These are phyloP conservation scores for Vanilla planifolia DNA, from an alignment of 106 monocot genomes.

Conservation along the genomic window DNA sequence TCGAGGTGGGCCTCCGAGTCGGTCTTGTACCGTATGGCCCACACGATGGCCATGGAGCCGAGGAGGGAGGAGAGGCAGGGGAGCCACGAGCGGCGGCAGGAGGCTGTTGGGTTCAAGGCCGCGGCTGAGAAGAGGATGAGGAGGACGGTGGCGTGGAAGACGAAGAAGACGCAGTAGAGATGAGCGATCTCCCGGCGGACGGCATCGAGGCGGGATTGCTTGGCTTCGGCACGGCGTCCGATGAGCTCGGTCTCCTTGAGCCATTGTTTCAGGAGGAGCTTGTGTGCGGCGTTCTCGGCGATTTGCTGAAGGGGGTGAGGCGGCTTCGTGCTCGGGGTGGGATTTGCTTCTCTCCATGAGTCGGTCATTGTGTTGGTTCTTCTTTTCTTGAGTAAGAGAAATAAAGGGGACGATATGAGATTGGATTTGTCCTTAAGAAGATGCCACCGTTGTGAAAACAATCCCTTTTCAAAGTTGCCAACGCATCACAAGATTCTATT, in stretches of 20 bases:
- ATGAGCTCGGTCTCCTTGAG: constrained; percentile 69
- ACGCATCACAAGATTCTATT: too few relatives aligned
- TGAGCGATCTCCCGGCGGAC: constrained; percentile 48
- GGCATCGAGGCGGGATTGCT: constrained; percentile 50
- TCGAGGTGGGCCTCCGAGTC: constrained; percentile 42
- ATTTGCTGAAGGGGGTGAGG: constrained; percentile 83
- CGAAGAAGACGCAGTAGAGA: constrained; percentile 77
- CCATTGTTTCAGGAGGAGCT: constrained; percentile 95
- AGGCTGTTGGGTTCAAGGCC: not conserved
- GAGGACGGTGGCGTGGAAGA: constrained; percentile 63
- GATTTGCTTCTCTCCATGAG: too few relatives aligned
- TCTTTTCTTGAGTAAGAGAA: too few relatives aligned
- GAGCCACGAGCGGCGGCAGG: constrained; percentile 74
- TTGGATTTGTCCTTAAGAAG: too few relatives aligned
- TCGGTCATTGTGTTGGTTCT: too few relatives aligned
- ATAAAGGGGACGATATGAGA: too few relatives aligned
- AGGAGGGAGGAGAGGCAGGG: constrained; percentile 51
- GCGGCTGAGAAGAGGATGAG: constrained; percentile 58
- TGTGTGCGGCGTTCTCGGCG: constrained; percentile 75
- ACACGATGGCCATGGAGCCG: constrained; percentile 49
- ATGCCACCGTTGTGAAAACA: too few relatives aligned
- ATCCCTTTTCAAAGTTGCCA: too few relatives aligned
- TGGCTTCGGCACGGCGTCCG: constrained; percentile 49
- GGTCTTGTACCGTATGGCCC: constrained; percentile 76
- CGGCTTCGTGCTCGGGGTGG: not conserved